Conservation (phyloP, 176 grass and related monocot species). For the Zoysia japonica region DNA sequence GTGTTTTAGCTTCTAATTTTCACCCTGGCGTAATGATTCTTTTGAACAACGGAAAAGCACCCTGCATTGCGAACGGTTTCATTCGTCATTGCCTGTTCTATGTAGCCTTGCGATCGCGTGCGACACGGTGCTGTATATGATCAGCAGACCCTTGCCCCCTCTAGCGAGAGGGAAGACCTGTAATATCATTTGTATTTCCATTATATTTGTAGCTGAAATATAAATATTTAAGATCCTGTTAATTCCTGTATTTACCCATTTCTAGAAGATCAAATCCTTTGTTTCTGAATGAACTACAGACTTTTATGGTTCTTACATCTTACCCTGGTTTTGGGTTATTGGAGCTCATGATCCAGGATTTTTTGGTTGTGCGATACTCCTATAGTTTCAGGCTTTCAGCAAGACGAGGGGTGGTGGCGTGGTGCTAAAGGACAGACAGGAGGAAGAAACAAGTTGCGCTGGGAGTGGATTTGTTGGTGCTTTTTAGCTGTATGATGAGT, state of each 20-base stretch:
- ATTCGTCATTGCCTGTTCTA: not conserved
- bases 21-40: constrained; percentile 64
- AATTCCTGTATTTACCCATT: constrained; percentile 10
- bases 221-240: constrained; percentile 34
- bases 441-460: constrained; percentile 49
- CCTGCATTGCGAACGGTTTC: not conserved
- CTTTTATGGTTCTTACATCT: not conserved
- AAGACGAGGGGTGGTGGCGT: not conserved
- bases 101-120: constrained; percentile 33
- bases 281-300: not conserved
- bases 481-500: constrained; percentile 56
- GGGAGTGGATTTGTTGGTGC: constrained; percentile 45
- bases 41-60: constrained; percentile 47
- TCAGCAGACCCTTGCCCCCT: constrained; percentile 30
- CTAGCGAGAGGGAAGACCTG: constrained; percentile 43
- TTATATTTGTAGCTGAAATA: constrained; percentile 53
- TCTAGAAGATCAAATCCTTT: not conserved
- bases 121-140: constrained; percentile 25
- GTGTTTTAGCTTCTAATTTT: constrained; percentile 57
- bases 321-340: not conserved
- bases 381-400: not conserved
- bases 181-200: constrained; percentile 62
- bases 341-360: constrained; percentile 1
- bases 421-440: constrained; percentile 42
- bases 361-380: not conserved